Base-by-base conservation (phyloP, 2,329 filamentous ascomycete species). In the Monosporascus sp. region DNA sequence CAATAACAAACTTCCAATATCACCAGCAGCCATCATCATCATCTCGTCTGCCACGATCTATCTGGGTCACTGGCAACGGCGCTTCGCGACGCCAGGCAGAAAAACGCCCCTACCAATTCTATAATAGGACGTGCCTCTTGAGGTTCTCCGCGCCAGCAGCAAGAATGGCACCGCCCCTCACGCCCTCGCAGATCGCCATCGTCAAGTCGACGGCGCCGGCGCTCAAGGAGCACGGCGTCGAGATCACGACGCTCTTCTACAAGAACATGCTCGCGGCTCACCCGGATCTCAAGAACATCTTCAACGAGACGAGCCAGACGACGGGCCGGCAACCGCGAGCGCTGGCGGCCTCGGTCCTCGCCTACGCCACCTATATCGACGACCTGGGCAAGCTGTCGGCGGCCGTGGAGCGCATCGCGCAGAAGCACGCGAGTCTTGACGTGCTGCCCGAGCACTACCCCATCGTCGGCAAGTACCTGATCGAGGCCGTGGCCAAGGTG, bases 171-270 rank as follows among this genome's bases (percentile, higher is more conserved):
- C 54, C 62, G n/a, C 60, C 65, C 39, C 73, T 90, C 54, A 85
- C 85, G 11, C 72, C 78, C 25, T 73, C 78, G 38, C 88, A 93
- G 73, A 77, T 86, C 58, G 72, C 79, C 56, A 84, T 87, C 60
- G 85, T 94, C 74, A 92, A 90, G 70, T 77, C 88, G 38, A 93
- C 89, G 2, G 87, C 85, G 39, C 89, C 89, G 2, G 79, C 90
- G 18, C 78, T 92, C 7, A 79, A 83, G 58, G 75, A 83, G 56
- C 81, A 91, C 67, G 89, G 88, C 69, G 74, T 75, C 18, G 73
- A 77, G 46, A 89, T 92, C 69, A 90, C 87, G n/a, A 77, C 75
- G 1, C 72, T 79, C 57, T 91, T 93, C 74, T 92, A 93, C 75
- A 72, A 75, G 45, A 85, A 83, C 71, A 77, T 92, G 72, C 76